Conservation (phyloP, 2,329 filamentous ascomycete species). For the Metarhizium album region DNA sequence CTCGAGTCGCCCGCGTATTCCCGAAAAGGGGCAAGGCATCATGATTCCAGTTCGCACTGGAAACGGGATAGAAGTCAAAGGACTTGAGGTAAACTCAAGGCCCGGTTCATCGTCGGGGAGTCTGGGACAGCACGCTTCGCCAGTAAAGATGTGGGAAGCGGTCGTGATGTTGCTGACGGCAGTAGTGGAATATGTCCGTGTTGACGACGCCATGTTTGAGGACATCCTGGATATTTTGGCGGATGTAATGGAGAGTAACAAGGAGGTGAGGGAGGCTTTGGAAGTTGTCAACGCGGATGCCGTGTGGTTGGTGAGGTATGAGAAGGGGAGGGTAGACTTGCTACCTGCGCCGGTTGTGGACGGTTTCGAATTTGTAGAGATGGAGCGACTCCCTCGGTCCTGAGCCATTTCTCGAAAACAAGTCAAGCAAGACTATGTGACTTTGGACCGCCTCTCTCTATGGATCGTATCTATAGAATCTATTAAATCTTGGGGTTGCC, state of each 20-base stretch:
- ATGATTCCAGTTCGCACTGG: slow-evolving; percentile 22
- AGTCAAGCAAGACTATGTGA: background rate
- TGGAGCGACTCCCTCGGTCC: slow-evolving; percentile 12
- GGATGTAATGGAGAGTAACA: slow-evolving; percentile 32
- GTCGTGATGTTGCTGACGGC: slow-evolving; percentile 46
- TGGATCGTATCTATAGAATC: background rate
- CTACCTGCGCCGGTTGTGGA: slow-evolving; percentile 30
- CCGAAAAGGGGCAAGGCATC: slow-evolving; percentile 11
- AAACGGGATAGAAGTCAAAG: slow-evolving; percentile 11
- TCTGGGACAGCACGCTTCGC: slow-evolving; percentile 49
- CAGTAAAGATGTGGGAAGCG: slow-evolving; percentile 53
- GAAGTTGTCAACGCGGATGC: slow-evolving; percentile 60
- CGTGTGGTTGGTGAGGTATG: slow-evolving; percentile 58
- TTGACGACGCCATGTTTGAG: slow-evolving; percentile 63
- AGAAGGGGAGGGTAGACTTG: slow-evolving; percentile 29
- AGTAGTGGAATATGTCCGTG: slow-evolving; percentile 49
- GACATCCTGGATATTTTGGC: slow-evolving; percentile 55
- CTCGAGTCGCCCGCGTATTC: background rate
- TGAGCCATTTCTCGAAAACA: background rate
- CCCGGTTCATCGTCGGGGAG: slow-evolving; percentile 19
- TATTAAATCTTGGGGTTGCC: slow-evolving; percentile 39
- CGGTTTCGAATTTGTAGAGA: slow-evolving; percentile 27
- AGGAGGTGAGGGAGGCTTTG: slow-evolving; percentile 44
- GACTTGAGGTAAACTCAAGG: slow-evolving; percentile 5
- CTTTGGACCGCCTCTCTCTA: background rate